phyloP scores from a whole-genome alignment of 139 green algal genomes.

The Edaphochlamys debaryana region DNA sequence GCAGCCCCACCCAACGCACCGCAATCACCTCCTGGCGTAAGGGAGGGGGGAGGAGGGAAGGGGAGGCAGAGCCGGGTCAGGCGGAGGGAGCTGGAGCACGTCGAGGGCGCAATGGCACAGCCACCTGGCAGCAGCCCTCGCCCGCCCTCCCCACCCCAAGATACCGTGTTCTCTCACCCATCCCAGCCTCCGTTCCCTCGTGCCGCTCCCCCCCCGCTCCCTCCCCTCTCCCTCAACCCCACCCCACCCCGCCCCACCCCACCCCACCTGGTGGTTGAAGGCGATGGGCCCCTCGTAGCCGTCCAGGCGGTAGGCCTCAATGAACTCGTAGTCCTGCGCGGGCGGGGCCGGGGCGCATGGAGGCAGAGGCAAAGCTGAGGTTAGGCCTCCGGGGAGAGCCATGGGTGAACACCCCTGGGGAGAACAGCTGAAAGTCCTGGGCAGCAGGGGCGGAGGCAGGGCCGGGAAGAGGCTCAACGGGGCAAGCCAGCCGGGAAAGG shows the following conservation, averaged over 20 bases:
- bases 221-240: no score
- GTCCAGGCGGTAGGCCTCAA: conserved; percentile 55
- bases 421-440: no score
- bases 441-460: no score
- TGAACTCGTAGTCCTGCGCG: conserved; percentile 56
- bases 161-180: background rate
- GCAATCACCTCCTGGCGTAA: conserved; percentile 13
- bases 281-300: conserved; percentile 42
- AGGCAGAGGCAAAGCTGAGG: background rate
- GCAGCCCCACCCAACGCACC: conserved; percentile 25
- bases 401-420: no score
- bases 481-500: no score
- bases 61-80: background rate
- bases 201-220: no score
- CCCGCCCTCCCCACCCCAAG: background rate
- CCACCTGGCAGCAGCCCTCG: background rate
- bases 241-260: background rate
- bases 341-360: no score
- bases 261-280: conserved; percentile 42
- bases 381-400: no score
- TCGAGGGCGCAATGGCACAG: background rate
- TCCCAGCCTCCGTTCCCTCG: no score
- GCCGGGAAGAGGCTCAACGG: background rate
- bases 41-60: no score
- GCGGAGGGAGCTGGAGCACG: background rate